Evolutionary conservation across 495 filamentous ascomycete species (phyloP), one percentile per base, ranked within the genome.

Genomic region (Penicillium simplicissimum): DNA sequence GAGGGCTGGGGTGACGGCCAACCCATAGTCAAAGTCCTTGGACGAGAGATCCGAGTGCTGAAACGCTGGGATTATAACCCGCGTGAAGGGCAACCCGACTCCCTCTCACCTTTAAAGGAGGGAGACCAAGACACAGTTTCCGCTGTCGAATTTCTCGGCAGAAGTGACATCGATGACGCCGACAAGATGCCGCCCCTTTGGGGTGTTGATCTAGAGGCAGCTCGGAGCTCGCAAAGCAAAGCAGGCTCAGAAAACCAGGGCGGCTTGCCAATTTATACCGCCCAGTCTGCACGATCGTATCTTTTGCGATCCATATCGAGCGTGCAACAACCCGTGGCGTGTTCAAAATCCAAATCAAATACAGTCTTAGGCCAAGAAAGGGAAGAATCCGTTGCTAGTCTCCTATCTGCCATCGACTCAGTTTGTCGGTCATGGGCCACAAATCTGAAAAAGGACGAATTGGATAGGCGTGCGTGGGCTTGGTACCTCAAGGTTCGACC

Each of bases 401-500:
- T 94, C 3, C 79, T 96, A 0, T 82, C 80, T 6, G 84, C 88
- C 8, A 71, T 95, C 60, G 84, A 91, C 63, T 70, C 88, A 25
- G 73, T 94, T 11, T 92, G 86, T 66, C 75, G 76, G 14, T 92
- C 88, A 40, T 95, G 91, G 91, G 79, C 81, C 0, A 73, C 78
- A 19, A 74, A 81, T 35, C 67, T 92, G 8, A 74, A 70, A 17
- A 69, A 72, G 1, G 74, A 81, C 5, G 90, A 96, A 63, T 77
- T 94, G 37, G 90, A 95, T 67, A 76, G 81, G 60, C 79, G 87
- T 54, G 88, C 90, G 31, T 96, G 91, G 91, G 71, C 78, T 28
- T 95, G 91, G 91, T 96, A 96, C 71, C 74, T 88, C 2, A 81
- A 80, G 28, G 88, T 93, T 8, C 76, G 91, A 52, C 91, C 91